phyloP scores from a whole-genome alignment of 78 protist species.

The Abeoforma whisleri region DNA sequence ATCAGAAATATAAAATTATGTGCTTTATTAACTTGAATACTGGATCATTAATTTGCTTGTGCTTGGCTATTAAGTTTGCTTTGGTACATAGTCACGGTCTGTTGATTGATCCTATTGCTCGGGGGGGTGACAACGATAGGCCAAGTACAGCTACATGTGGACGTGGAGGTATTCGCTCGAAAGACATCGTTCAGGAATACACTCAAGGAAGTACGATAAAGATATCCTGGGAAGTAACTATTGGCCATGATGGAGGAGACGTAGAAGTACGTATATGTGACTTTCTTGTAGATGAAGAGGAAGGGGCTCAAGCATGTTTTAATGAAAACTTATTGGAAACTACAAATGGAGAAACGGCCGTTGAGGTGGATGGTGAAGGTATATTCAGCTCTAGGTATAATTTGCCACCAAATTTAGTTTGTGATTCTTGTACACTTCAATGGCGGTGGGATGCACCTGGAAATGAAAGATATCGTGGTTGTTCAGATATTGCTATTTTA shows the following conservation, averaged over 20 bases:
- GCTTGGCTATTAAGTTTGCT: too few species aligned
- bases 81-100: neutral
- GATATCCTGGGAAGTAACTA: slow-evolving; percentile 9
- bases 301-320: neutral
- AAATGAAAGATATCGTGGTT: neutral
- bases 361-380: neutral
- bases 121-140: slow-evolving; percentile 7
- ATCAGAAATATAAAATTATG: too few species aligned
- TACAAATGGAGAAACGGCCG: slow-evolving; percentile 5
- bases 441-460: slow-evolving; percentile 6
- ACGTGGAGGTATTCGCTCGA: slow-evolving; percentile 4
- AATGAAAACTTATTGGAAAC: neutral
- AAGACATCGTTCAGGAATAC: neutral
- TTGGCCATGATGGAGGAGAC: neutral
- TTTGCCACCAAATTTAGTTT: neutral
- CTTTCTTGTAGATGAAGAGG: neutral
- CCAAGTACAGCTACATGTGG: slow-evolving; percentile 13
- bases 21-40: too few species aligned
- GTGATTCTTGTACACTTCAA: slow-evolving; percentile 2
- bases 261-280: slow-evolving; percentile 20
- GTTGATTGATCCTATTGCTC: neutral
- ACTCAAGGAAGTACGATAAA: slow-evolving; percentile 1
- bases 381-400: neutral
- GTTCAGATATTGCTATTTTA: slow-evolving; percentile 23
- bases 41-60: too few species aligned